Evolutionary conservation across 805 yeast species (phyloP), one percentile per base, ranked within the genome.

Genomic region (Pichia thaimueangensis): DNA sequence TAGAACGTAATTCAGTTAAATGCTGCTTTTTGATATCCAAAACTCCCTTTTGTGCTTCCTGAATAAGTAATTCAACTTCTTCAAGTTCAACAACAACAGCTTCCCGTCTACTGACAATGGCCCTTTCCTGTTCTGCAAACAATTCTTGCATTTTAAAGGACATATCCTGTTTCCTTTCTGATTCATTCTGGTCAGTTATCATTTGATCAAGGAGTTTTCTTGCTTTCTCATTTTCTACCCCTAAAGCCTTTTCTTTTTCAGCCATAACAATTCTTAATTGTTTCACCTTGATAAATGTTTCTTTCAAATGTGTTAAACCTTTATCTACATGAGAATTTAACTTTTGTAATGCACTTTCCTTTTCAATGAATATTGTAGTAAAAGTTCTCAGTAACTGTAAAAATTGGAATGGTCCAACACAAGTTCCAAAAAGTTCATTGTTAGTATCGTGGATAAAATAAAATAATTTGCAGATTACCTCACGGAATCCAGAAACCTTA

Each of bases 1-100:
- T 85, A 12, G 96, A 81, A 55, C 96, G 68, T 23, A 91, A 67
- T 60, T 91, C 97, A 1, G 95, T 85, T 32, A 91, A 67, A 55
- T 91, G 97, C 47, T 86, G 94, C 58, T 91, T 91, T 61, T 88
- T 87, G 47, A 91, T 91, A 52, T 86, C 84, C 50, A 84, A 83
- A n/a, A 91, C 97, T 13, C 96, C 95, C 47, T 74, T 67, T 54
- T 83, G 84, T 0, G 97, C 97, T 48, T 83, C 94, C 3, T 74
- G 43, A 6, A 89, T 82, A 0, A 93, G 82, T 0, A 97, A 96
- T 54, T 87, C 93, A 0, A 89, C 95, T 6, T 68, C 63, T 13
- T 74, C 78, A n/a, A 91, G 67, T 43, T 86, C 91, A 6, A 62
- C 57, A 62, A 76, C 56, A 0, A 86, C 96, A 2, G 56, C 50